Conservation (phyloP, 1,284 basidiomycete genomes). For the Fomitopsis pinicola region DNA sequence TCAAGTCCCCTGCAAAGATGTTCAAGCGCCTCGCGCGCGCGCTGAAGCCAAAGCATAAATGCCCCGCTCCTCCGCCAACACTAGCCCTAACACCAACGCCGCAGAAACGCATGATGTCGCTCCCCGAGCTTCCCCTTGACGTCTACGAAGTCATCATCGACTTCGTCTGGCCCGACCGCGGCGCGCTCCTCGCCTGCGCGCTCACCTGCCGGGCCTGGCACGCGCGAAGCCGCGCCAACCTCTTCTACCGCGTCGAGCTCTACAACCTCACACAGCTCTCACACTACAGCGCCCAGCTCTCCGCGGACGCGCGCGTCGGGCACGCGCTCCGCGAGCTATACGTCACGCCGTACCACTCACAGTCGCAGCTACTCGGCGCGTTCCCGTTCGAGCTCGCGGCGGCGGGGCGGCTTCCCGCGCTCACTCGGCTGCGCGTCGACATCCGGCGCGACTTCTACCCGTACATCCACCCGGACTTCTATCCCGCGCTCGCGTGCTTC, state of each 20-base stretch:
- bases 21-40: neutral
- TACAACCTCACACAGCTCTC: slow-evolving; percentile 9
- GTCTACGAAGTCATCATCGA: slow-evolving; percentile 20
- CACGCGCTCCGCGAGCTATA: slow-evolving; percentile 10
- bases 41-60: neutral
- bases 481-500: slow-evolving; percentile 1
- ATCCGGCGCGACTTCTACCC: slow-evolving; percentile 5
- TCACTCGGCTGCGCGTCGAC: slow-evolving; percentile 1
- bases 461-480: slow-evolving; percentile 5
- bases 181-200: slow-evolving; percentile 12
- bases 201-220: slow-evolving; percentile 17
- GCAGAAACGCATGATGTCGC: neutral
- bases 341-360: slow-evolving; percentile 4
- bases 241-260: slow-evolving; percentile 12
- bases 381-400: slow-evolving; percentile 3
- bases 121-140: slow-evolving; percentile 12
- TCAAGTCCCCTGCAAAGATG: neutral
- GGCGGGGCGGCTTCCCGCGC: neutral
- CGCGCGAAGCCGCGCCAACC: slow-evolving; percentile 12
- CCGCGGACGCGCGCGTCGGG: slow-evolving; percentile 7
- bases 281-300: slow-evolving; percentile 3
- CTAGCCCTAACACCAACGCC: neutral
- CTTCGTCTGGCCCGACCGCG: slow-evolving; percentile 9
- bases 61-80: neutral
- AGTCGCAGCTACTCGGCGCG: slow-evolving; percentile 1